These are phyloP conservation scores for Pneumocystis canis DNA, from an alignment of 1,139 yeast genomes.

Conservation along the genomic window DNA sequence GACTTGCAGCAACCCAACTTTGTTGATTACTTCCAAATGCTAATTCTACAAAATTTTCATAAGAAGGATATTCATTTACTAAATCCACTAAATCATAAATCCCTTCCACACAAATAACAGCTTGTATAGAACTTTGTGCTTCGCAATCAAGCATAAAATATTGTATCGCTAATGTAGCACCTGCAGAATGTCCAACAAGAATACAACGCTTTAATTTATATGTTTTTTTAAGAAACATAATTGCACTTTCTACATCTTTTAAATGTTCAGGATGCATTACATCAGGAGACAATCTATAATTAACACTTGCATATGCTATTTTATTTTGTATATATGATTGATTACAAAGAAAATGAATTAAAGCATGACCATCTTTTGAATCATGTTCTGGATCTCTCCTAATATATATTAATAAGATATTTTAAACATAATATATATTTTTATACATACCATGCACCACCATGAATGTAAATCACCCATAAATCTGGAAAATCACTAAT, in stretches of 20 bases:
- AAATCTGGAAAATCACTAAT: not conserved
- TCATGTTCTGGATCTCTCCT: conserved; percentile 37
- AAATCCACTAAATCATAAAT: conserved; percentile 34
- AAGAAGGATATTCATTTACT: conserved; percentile 33
- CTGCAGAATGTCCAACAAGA: conserved; percentile 68
- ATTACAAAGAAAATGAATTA: conserved; percentile 22
- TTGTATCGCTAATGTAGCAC: conserved; percentile 58
- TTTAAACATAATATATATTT: not conserved
- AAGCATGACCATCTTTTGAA: conserved; percentile 36
- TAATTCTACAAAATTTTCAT: conserved; percentile 30
- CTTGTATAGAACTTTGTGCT: not conserved
- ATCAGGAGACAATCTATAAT: conserved; percentile 56
- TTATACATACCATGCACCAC: conserved; percentile 71
- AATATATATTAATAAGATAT: not conserved
- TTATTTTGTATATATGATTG: conserved; percentile 1
- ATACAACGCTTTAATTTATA: conserved; percentile 24
- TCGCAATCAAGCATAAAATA: conserved; percentile 22
- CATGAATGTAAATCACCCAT: conserved; percentile 46
- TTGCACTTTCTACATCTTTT: conserved; percentile 38
- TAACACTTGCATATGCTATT: conserved; percentile 32
- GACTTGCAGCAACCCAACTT: conserved; percentile 23
- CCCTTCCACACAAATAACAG: conserved; percentile 35
- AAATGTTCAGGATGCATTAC: conserved; percentile 51
- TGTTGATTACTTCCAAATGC: conserved; percentile 30
- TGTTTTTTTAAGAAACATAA: conserved; percentile 23